A percentile compares a stretch with the other conserved stretches of the same genome.
These are phyloP conservation scores for Pseudogymnoascus sp. DNA, from an alignment of 2,329 filamentous ascomycete species.

Conservation along the genomic window DNA sequence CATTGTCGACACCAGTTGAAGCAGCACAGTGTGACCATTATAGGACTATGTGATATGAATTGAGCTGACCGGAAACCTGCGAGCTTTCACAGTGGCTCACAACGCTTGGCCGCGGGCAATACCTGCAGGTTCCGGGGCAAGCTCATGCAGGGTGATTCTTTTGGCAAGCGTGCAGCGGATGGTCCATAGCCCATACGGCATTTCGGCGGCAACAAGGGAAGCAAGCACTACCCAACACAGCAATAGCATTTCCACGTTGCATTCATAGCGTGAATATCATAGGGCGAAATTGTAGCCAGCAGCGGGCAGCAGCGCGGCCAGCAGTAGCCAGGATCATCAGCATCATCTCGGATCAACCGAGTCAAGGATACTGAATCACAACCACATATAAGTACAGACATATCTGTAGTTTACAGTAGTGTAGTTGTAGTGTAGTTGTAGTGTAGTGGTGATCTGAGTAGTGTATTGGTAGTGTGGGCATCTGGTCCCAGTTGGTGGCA, in stretches of 20 bases:
- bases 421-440: not conserved
- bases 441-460: not conserved
- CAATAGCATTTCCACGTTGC: not conserved
- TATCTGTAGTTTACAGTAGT: not conserved
- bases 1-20: not conserved
- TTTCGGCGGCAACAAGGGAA: not conserved
- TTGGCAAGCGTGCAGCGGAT: conserved; percentile 5
- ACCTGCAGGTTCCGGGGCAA: conserved; percentile 2
- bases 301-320: too few relatives aligned
- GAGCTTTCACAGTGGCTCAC: not conserved
- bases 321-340: not conserved
- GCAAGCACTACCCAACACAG: not conserved
- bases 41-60: not conserved
- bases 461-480: not conserved
- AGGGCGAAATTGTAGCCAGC: not conserved
- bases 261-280: not conserved
- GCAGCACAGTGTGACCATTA: not conserved
- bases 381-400: not conserved
- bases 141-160: conserved; percentile 3
- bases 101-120: conserved; percentile 4
- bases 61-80: not conserved
- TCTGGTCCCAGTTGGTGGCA: not conserved
- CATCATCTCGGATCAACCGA: not conserved
- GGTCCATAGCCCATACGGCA: not conserved
- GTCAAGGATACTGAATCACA: not conserved